phyloP scores from a whole-genome alignment of 768 basidiomycete genomes.

The Lepiota brunneoincarnata region DNA sequence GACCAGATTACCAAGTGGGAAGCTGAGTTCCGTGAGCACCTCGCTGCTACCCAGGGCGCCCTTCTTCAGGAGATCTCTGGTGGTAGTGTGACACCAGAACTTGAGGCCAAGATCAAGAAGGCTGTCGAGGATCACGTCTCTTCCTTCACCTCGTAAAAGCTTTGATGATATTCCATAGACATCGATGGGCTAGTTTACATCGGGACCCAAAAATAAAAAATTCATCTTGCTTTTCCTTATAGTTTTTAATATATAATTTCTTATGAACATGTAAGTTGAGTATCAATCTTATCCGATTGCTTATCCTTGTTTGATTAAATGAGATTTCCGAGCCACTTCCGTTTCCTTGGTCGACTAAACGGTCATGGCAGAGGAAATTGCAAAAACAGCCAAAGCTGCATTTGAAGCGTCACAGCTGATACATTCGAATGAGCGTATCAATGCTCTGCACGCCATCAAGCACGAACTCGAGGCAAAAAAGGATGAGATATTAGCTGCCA shows the following conservation, averaged over 20 bases:
- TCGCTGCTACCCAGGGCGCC: constrained; percentile 65
- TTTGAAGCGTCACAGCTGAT: constrained; percentile 89
- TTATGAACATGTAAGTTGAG: constrained; percentile 1
- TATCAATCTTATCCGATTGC: background rate
- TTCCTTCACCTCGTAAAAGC: constrained; percentile 61
- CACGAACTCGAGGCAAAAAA: constrained; percentile 63
- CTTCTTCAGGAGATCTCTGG: constrained; percentile 84
- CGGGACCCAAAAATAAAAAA: constrained; percentile 32
- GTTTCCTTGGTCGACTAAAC: constrained; percentile 3
- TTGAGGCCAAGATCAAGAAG: constrained; percentile 95
- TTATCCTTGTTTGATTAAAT: constrained; percentile 3
- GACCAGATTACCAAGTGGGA: constrained; percentile 95
- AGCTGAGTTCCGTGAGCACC: constrained; percentile 86
- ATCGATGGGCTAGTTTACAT: constrained; percentile 18
- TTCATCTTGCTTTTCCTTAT: constrained; percentile 13
- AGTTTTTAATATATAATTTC: constrained; percentile 13
- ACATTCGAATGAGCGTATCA: constrained; percentile 59
- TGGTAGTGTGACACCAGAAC: constrained; percentile 83
- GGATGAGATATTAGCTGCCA: constrained; percentile 74
- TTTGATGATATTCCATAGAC: constrained; percentile 27
- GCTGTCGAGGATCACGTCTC: constrained; percentile 87
- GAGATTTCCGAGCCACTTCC: constrained; percentile 6
- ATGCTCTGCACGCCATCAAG: constrained; percentile 70
- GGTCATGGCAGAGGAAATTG: constrained; percentile 52
- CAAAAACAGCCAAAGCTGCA: constrained; percentile 74